phyloP scores from a whole-genome alignment of 1,284 basidiomycete species.

The Ceratobasidium sp. region DNA sequence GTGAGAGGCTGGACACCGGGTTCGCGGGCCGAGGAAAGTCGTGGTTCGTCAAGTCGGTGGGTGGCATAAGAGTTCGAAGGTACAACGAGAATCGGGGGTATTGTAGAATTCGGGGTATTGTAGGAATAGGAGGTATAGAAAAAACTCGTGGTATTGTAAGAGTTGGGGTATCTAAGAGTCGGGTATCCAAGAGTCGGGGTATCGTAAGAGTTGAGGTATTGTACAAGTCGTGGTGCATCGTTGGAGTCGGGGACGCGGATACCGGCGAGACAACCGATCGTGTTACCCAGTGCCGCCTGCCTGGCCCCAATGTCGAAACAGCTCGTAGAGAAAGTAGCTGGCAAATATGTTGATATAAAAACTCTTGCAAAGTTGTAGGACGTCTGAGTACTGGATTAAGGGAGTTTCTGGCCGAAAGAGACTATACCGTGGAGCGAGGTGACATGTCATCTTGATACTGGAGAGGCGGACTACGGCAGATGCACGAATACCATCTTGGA shows the following conservation, averaged over 20 bases:
- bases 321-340: constrained; percentile 21
- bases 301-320: constrained; percentile 27
- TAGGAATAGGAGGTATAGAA: background rate
- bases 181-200: too few species aligned
- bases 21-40: background rate
- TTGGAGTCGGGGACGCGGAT: too few species aligned
- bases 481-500: background rate
- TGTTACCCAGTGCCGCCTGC: background rate
- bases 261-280: too few species aligned
- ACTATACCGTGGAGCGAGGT: constrained; percentile 5
- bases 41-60: background rate
- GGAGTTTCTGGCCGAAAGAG: background rate
- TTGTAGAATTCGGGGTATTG: constrained; percentile 7
- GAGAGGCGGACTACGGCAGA: background rate
- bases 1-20: background rate
- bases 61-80: background rate
- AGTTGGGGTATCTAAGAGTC: too few species aligned
- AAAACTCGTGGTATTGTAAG: too few species aligned
- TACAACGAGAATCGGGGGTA: background rate
- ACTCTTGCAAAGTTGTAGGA: background rate
- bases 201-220: too few species aligned
- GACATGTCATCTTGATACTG: constrained; percentile 14
- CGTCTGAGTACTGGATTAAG: background rate
- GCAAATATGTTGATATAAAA: constrained; percentile 26
- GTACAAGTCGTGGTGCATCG: too few species aligned